These are phyloP conservation scores for Ilyonectria robusta DNA, from an alignment of 2,329 filamentous ascomycete genomes.

Conservation along the genomic window DNA sequence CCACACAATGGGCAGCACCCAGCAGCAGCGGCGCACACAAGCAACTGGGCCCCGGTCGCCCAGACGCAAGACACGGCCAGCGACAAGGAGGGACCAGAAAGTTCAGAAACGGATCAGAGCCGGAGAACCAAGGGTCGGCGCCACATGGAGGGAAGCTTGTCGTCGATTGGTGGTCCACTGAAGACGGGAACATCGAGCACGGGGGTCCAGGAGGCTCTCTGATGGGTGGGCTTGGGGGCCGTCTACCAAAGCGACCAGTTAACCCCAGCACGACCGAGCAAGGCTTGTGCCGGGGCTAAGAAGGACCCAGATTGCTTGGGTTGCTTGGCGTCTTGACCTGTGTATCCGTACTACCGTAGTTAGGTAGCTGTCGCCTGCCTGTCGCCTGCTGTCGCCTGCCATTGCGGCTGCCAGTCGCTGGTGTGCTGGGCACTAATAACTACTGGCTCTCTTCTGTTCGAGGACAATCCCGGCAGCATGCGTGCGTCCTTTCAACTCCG, in stretches of 20 bases:
- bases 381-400: not conserved
- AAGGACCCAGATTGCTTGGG: not conserved
- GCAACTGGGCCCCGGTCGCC: constrained; percentile 16
- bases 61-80: constrained; percentile 16
- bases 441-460: not conserved
- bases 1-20: not conserved
- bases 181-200: constrained; percentile 49
- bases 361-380: not conserved
- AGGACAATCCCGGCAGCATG: not conserved
- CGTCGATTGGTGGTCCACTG: constrained; percentile 51
- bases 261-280: not conserved
- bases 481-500: constrained; percentile 1
- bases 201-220: constrained; percentile 47
- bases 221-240: constrained; percentile 49
- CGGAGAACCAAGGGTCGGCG: constrained; percentile 44
- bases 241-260: constrained; percentile 9
- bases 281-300: not conserved
- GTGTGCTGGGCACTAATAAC: too few relatives aligned
- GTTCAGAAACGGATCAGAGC: constrained; percentile 27
- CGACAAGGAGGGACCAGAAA: constrained; percentile 24
- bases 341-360: not conserved
- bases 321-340: not conserved
- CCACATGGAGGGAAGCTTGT: constrained; percentile 48
- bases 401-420: not conserved
- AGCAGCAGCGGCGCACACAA: not conserved